Evolutionary conservation across 257 asterid species (phyloP), one percentile per base, ranked within the genome.

Genomic region (Cordia subcordata): DNA sequence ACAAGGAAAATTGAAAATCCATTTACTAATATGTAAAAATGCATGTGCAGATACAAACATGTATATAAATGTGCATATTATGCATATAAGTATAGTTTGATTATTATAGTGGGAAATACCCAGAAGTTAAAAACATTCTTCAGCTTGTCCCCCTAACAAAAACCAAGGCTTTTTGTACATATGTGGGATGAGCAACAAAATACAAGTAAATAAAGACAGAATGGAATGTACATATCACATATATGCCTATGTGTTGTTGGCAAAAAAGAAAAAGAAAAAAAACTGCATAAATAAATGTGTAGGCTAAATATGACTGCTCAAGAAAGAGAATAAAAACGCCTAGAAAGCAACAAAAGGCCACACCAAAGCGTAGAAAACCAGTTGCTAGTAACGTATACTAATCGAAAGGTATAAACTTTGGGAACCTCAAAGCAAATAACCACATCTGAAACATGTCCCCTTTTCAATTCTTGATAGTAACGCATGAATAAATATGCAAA

Each of bases 401-500:
- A 75, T 72, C 68, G 77, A 83, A 85, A 85, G 91, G 95, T 85
- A 85, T 83, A 78, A 90, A 85, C 95, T 72, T 90, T 73, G 95
- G 80, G 80, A 72, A 72, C 64, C 83, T 75, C 84, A 85, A 82
- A 72, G 66, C 69, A 75, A 74, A 79, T 73, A 83, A 73, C 73
- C 72, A 71, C 47, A 42, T 78, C 84, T 73, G 68, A 70, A n/a
- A 63, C 50, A 53, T 49, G 49, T 58, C 85, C n/a, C 84, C 76
- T 58, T 49, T 72, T 68, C 76, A 73, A 76, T 83, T 78, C 79
- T 69, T 63, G 83, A 60, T 66, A 71, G 82, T 82, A 73, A 82
- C 35, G 6, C 35, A 27, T 27, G 4, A 27, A 27, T 27, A 27
- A 27, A 27, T 27, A 27, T 27, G 35, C 35, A 27, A 27, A 27